phyloP scores from a whole-genome alignment of 1,284 basidiomycete genomes.

The Naganishia cerealis region DNA sequence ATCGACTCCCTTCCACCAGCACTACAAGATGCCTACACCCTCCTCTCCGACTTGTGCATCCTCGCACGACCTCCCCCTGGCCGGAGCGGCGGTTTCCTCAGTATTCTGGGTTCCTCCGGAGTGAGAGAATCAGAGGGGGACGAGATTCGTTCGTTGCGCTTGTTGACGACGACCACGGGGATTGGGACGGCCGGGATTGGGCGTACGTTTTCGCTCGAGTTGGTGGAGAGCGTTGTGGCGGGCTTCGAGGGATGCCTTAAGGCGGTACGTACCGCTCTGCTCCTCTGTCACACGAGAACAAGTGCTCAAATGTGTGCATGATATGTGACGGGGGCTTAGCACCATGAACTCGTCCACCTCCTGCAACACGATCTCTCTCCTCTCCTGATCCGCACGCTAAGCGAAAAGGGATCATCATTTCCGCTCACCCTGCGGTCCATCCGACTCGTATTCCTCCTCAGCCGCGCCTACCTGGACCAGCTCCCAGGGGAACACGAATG shows the following conservation, averaged over 20 bases:
- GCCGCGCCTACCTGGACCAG: slow-evolving; percentile 85
- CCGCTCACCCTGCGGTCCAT: slow-evolving; percentile 85
- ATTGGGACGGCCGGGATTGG: slow-evolving; percentile 60
- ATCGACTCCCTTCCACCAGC: slow-evolving; percentile 69
- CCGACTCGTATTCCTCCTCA: slow-evolving; percentile 84
- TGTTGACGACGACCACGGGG: slow-evolving; percentile 59
- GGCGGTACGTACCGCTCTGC: slow-evolving; percentile 58
- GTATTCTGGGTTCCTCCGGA: slow-evolving; percentile 37
- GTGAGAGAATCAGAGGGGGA: slow-evolving; percentile 34
- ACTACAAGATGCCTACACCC: slow-evolving; percentile 78
- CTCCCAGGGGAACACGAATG: slow-evolving; percentile 67
- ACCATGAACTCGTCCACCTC: slow-evolving; percentile 77
- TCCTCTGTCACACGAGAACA: slow-evolving; percentile 17
- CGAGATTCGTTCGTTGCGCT: slow-evolving; percentile 69
- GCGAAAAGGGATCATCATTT: slow-evolving; percentile 72
- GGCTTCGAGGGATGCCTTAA: slow-evolving; percentile 88
- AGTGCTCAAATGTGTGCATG: no score
- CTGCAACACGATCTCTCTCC: slow-evolving; percentile 86
- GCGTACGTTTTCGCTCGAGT: slow-evolving; percentile 89
- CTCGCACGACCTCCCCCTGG: slow-evolving; percentile 58
- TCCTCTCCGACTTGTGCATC: slow-evolving; percentile 86
- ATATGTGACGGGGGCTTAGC: slow-evolving; percentile 56
- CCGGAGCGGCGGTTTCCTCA: slow-evolving; percentile 30
- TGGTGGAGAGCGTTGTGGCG: slow-evolving; percentile 93
- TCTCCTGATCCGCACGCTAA: slow-evolving; percentile 78